These are phyloP conservation scores for Chlamydomonas sp. DNA, from an alignment of 139 green algal genomes.

Conservation along the genomic window DNA sequence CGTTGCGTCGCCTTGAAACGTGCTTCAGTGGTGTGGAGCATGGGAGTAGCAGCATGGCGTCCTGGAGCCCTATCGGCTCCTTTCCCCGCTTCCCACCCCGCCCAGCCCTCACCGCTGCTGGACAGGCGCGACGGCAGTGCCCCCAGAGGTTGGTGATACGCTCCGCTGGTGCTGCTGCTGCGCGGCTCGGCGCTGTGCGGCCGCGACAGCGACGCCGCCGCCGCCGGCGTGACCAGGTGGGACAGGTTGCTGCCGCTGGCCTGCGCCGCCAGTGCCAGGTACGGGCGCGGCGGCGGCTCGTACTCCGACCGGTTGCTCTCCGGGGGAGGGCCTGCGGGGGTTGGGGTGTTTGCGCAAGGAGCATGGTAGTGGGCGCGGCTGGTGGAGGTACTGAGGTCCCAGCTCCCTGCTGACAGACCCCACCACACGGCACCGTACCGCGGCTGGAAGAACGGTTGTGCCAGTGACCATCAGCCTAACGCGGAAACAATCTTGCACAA, in stretches of 20 bases:
- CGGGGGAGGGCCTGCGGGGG: not conserved
- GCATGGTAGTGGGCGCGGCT: not conserved
- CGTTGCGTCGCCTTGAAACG: too few species aligned
- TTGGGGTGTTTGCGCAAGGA: not conserved
- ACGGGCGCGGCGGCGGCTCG: slow-evolving; percentile 27
- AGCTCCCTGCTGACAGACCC: too few species aligned
- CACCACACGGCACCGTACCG: too few species aligned
- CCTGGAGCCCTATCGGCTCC: too few species aligned
- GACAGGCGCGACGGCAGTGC: not conserved
- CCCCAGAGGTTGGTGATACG: not conserved
- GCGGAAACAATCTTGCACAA: too few species aligned
- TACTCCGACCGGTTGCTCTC: slow-evolving; percentile 1
- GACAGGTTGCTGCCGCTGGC: slow-evolving; percentile 11
- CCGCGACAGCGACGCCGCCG: not conserved
- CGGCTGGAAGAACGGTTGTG: too few species aligned
- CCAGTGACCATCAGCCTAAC: too few species aligned
- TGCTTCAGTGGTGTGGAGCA: too few species aligned
- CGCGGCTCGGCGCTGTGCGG: slow-evolving; percentile 11
- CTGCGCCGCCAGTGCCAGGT: slow-evolving; percentile 9
- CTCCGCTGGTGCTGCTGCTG: not conserved
- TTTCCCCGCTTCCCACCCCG: too few species aligned
- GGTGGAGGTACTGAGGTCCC: too few species aligned
- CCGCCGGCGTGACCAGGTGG: not conserved
- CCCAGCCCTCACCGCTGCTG: not conserved
- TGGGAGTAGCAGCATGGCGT: too few species aligned